These are phyloP conservation scores for Rhodotorula sp. DNA, from an alignment of 1,284 basidiomycete species.

Conservation along the genomic window DNA sequence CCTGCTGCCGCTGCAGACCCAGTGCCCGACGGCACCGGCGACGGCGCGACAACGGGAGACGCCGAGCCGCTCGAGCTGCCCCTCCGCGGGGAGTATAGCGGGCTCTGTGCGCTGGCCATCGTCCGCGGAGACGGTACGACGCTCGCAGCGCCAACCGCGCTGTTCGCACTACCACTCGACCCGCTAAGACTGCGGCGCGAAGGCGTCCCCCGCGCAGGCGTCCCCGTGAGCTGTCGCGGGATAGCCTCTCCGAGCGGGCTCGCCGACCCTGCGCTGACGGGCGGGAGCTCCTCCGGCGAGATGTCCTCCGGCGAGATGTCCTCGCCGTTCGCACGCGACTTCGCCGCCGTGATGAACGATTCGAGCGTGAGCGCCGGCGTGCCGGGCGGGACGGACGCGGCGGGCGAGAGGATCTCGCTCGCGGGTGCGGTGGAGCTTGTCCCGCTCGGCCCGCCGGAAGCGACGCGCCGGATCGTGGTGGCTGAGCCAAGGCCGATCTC, in stretches of 20 bases:
- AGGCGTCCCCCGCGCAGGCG: neutral
- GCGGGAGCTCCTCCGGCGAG: conserved; percentile 11
- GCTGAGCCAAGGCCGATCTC: conserved; percentile 40
- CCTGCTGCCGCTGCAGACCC: conserved; percentile 6
- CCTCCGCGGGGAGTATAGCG: conserved; percentile 4
- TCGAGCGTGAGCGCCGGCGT: conserved; percentile 41
- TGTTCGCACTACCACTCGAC: conserved; percentile 6
- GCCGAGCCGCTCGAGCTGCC: neutral
- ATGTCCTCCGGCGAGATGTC: conserved; percentile 22
- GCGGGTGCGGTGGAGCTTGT: too few relatives aligned
- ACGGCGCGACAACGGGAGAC: neutral
- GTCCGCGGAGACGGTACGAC: neutral
- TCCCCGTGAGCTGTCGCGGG: neutral
- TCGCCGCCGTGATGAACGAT: conserved; percentile 39
- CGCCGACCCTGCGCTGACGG: neutral
- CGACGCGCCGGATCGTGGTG: neutral
- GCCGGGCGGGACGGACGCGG: conserved; percentile 2
- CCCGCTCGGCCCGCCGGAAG: neutral
- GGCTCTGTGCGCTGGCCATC: neutral
- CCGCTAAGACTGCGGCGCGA: conserved; percentile 15
- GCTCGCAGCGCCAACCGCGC: neutral
- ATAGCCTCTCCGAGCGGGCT: neutral
- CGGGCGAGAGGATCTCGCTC: neutral
- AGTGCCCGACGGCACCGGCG: neutral
- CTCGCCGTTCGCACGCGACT: conserved; percentile 11